Evolutionary conservation across 306 rosid genomes (phyloP), one percentile per base, ranked within the genome.

Genomic region (Glycine tomentella): DNA sequence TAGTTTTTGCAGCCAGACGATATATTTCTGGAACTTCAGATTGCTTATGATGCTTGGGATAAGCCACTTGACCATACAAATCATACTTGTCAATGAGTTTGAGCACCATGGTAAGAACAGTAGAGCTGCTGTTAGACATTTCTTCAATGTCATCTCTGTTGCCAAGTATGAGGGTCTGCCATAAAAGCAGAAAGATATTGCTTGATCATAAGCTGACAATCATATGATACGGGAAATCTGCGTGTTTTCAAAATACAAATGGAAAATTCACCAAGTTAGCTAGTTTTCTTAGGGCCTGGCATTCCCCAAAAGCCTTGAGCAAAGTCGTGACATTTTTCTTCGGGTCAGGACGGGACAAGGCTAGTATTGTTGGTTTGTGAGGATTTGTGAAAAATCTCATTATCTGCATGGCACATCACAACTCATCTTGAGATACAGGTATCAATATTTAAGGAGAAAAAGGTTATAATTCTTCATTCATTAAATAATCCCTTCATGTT

Each of bases 321-420:
- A 92, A 80, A 45, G 94, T 91, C 68, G 89, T 92, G 67, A 92
- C 95, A 36, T 93, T 93, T 75, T 93, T 93, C 92, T 93, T 93
- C 0, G 96, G 97, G 85, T 93, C 97, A n/a, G 97, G 97, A 8
- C 96, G 89, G 9, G 97, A 91, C 87, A 93, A 48, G 74, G 97
- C 97, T 25, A 93, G 92, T 82, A 93, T 91, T 45, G 86, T 93
- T 66, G 97, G 97, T 84, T 93, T 93, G 91, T 91, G 96, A 77
- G 97, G 97, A 83, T 93, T 93, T 45, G 93, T 91, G 85, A 93
- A 91, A 84, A 93, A 91, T 15, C 95, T 76, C 90, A 88, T 93
- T 56, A 92, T 85, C 97, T 90, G 90, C 82, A 78, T 80, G 62
- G 63, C n/a, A 51, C 9, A 51, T 65, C 74, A 50, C 3, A 44